A percentile compares a stretch with the other conserved stretches of the same genome.
phyloP scores from a whole-genome alignment of 768 basidiomycete genomes.

The Agrocybe pediades region DNA sequence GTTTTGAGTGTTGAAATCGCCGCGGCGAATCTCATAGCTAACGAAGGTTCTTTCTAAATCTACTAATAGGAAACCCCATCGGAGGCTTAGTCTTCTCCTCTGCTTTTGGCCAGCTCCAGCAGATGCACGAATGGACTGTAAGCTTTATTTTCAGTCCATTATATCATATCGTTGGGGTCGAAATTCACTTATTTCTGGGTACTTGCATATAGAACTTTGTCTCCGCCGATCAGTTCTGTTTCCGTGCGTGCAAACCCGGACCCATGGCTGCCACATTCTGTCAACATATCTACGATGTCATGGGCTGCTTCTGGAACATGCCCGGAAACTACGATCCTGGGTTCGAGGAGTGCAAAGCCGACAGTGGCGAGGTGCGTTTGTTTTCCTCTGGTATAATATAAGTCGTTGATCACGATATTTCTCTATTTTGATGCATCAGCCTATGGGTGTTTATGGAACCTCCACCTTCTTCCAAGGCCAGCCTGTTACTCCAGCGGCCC shows the following conservation, averaged over 20 bases:
- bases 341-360: constrained; percentile 55
- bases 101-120: constrained; percentile 59
- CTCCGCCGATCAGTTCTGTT: constrained; percentile 62
- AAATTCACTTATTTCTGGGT: neutral
- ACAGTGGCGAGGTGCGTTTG: constrained; percentile 45
- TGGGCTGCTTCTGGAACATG: constrained; percentile 67
- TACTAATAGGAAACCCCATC: constrained; percentile 48
- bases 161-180: neutral
- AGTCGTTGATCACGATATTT: neutral
- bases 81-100: constrained; percentile 74
- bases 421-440: constrained; percentile 29
- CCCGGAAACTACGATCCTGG: constrained; percentile 49
- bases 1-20: constrained; percentile 5
- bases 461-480: constrained; percentile 72
- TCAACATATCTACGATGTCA: constrained; percentile 58
- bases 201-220: constrained; percentile 62
- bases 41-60: too few species aligned
- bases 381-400: constrained; percentile 3
- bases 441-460: constrained; percentile 69
- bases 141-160: constrained; percentile 7
- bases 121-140: constrained; percentile 79
- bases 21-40: constrained; percentile 2
- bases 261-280: constrained; percentile 53
- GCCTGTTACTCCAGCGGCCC: constrained; percentile 53
- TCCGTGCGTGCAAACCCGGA: constrained; percentile 66